Conservation (phyloP, 2,329 filamentous ascomycete species). For the Colletotrichum gigasporum region DNA sequence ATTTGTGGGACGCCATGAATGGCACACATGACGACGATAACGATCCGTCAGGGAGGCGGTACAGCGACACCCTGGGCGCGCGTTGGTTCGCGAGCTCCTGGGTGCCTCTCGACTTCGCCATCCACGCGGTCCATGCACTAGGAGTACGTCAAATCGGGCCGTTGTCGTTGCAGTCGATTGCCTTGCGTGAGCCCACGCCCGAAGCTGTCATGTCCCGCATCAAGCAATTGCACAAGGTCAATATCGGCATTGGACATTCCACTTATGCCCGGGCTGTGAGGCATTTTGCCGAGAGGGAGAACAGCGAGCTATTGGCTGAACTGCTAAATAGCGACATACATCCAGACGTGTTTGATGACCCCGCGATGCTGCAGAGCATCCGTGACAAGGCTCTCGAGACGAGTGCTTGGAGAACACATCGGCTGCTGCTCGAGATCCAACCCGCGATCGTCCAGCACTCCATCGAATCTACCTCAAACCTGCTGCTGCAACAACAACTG, state of each 20-base stretch:
- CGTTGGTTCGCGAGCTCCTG: slow-evolving; percentile 80
- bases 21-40: slow-evolving; percentile 50
- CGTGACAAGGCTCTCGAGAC: slow-evolving; percentile 43
- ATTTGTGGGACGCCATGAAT: slow-evolving; percentile 46
- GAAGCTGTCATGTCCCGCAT: slow-evolving; percentile 68
- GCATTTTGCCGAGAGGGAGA: slow-evolving; percentile 67
- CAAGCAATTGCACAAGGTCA: slow-evolving; percentile 65
- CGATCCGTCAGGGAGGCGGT: slow-evolving; percentile 54
- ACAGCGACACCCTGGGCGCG: slow-evolving; percentile 78
- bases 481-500: slow-evolving; percentile 42
- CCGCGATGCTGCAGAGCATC: slow-evolving; percentile 49
- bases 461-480: slow-evolving; percentile 43
- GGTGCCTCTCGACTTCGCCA: slow-evolving; percentile 76
- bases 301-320: slow-evolving; percentile 57
- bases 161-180: slow-evolving; percentile 80
- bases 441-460: slow-evolving; percentile 42
- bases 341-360: slow-evolving; percentile 64
- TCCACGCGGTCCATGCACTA: slow-evolving; percentile 75
- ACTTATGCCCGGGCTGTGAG: slow-evolving; percentile 73
- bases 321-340: slow-evolving; percentile 62
- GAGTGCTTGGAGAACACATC: slow-evolving; percentile 52
- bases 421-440: slow-evolving; percentile 56
- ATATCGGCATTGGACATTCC: slow-evolving; percentile 70
- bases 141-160: slow-evolving; percentile 79
- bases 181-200: slow-evolving; percentile 67